Conservation (phyloP, 148 eudicot species). For the Rhododendron molle region DNA sequence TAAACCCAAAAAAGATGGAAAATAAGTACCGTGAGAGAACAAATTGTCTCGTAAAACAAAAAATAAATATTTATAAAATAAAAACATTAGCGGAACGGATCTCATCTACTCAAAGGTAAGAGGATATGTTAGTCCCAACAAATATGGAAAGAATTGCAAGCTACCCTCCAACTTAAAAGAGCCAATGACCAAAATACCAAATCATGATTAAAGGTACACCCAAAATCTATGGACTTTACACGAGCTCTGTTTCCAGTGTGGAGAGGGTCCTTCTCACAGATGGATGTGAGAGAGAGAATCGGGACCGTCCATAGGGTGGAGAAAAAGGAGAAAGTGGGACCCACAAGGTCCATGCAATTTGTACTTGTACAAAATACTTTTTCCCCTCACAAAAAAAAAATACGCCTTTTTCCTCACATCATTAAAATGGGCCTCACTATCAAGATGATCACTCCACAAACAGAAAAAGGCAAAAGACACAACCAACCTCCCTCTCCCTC, state of each 20-base stretch:
- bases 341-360: constrained; percentile 30
- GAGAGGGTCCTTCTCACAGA: not conserved
- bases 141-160: too few relatives aligned
- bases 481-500: constrained; percentile 9
- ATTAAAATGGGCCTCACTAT: constrained; percentile 38
- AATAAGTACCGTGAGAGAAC: too few relatives aligned
- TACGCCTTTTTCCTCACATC: constrained; percentile 28
- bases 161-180: not conserved
- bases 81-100: too few relatives aligned
- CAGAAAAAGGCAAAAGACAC: constrained; percentile 18
- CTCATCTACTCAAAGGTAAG: too few relatives aligned
- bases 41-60: too few relatives aligned
- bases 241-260: not conserved
- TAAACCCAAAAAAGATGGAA: too few relatives aligned
- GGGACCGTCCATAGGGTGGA: not conserved
- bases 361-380: constrained; percentile 46
- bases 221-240: not conserved
- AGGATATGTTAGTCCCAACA: too few relatives aligned
- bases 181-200: not conserved
- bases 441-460: constrained; percentile 32
- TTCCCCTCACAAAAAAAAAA: not conserved
- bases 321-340: not conserved
- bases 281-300: constrained; percentile 1
- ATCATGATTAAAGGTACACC: not conserved
- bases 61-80: too few relatives aligned